Conservation (phyloP, 2,329 filamentous ascomycete genomes). For the Epichloe glyceriae region DNA sequence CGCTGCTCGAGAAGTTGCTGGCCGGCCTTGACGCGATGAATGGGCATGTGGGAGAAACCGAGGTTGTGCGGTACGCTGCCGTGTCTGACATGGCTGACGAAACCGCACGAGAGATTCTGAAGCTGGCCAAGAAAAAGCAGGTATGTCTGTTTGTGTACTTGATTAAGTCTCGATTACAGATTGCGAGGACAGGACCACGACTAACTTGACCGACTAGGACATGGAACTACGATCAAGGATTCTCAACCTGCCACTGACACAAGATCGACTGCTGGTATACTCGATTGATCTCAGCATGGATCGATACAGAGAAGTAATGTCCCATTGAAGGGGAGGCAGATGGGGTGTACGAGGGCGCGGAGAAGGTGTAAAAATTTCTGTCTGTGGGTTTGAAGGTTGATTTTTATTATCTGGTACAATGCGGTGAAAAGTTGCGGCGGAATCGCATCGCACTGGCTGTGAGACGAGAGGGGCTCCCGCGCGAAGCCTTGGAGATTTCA, state of each 20-base stretch:
- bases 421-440: not conserved
- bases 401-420: not conserved
- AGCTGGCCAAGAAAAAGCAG: slow-evolving; percentile 39
- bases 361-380: not conserved
- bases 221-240: slow-evolving; percentile 29
- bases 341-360: not conserved
- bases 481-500: not conserved
- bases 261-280: slow-evolving; percentile 59
- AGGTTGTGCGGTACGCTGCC: slow-evolving; percentile 51
- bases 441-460: not conserved
- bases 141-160: slow-evolving; percentile 25
- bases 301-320: slow-evolving; percentile 56
- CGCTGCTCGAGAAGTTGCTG: slow-evolving; percentile 43
- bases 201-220: slow-evolving; percentile 15
- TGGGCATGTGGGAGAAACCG: slow-evolving; percentile 26
- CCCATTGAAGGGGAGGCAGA: slow-evolving; percentile 16
- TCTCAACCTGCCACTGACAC: slow-evolving; percentile 52
- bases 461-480: not conserved
- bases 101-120: slow-evolving; percentile 53
- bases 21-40: slow-evolving; percentile 43
- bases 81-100: slow-evolving; percentile 70
- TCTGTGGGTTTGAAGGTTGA: not conserved
- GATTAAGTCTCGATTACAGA: no score
- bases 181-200: not conserved
- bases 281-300: slow-evolving; percentile 55